Conservation (phyloP, 345 rosid genomes). For the Lenwebbia sp. region DNA sequence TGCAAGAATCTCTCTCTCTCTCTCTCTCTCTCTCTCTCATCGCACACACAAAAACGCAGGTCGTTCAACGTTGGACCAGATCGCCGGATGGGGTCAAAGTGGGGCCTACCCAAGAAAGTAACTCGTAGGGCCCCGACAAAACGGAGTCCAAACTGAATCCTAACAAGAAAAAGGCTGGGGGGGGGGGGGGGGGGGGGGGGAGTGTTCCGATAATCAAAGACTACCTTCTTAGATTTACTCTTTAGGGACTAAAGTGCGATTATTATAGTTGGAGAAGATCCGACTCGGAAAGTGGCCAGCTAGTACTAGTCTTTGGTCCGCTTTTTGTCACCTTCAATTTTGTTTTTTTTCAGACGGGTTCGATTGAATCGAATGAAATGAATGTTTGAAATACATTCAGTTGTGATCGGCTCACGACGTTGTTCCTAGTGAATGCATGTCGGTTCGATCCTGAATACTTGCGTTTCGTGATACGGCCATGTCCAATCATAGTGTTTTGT, state of each 20-base stretch:
- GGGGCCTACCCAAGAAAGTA: neutral
- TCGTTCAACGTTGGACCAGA: neutral
- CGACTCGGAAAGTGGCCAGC: neutral
- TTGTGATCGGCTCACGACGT: too few relatives aligned
- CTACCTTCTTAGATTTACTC: too few relatives aligned
- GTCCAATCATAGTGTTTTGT: too few relatives aligned
- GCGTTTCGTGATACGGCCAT: too few relatives aligned
- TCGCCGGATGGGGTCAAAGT: neutral
- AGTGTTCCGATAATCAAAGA: too few relatives aligned
- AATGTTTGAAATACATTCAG: too few relatives aligned
- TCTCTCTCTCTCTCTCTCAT: slow-evolving; percentile 4
- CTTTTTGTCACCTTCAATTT: too few relatives aligned
- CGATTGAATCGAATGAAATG: too few relatives aligned
- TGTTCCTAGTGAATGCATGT: too few relatives aligned
- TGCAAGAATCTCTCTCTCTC: neutral
- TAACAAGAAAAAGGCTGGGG: neutral
- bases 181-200: neutral
- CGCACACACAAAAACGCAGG: neutral
- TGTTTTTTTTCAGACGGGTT: too few relatives aligned
- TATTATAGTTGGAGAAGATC: too few relatives aligned
- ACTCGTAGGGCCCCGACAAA: neutral
- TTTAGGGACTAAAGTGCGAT: too few relatives aligned
- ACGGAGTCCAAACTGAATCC: neutral
- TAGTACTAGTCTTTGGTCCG: neutral
- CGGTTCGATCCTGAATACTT: accelerated